Conservation (phyloP, 2,329 filamentous ascomycete genomes). For the Ophiostoma sp. region DNA sequence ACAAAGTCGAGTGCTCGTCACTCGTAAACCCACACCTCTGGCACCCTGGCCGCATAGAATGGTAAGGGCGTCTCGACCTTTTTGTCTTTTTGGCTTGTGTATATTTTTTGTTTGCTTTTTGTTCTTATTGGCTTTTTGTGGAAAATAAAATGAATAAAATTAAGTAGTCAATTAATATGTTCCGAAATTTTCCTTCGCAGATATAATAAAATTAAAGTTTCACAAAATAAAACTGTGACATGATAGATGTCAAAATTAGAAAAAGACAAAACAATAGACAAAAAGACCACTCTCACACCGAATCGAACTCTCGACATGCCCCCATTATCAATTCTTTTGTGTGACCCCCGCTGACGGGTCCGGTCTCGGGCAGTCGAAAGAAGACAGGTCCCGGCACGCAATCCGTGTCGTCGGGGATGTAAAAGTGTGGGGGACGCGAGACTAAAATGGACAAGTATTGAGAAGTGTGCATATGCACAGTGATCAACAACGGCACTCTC, state of each 20-base stretch:
- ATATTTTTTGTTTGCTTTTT: not conserved
- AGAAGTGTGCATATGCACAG: not conserved
- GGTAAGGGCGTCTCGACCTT: not conserved
- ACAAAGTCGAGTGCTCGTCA: not conserved
- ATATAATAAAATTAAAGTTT: too few relatives aligned
- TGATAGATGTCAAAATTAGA: too few relatives aligned
- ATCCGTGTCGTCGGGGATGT: not conserved
- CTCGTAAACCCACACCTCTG: not conserved
- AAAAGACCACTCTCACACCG: not conserved
- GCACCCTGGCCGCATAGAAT: not conserved
- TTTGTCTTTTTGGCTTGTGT: not conserved
- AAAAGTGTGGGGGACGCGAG: not conserved
- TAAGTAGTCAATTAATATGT: too few relatives aligned
- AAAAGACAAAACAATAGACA: not conserved
- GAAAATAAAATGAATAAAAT: not conserved
- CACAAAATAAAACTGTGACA: not conserved
- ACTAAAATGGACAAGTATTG: conserved; percentile 1
- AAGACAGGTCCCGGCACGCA: not conserved
- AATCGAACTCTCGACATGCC: not conserved
- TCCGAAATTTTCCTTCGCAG: too few relatives aligned
- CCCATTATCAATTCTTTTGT: not conserved
- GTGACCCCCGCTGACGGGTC: not conserved
- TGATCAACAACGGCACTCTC: not conserved
- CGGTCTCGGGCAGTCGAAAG: not conserved
- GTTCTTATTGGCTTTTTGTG: not conserved